phyloP scores from a whole-genome alignment of 2,329 filamentous ascomycete genomes.

The Alternaria hordeiaustralica region DNA sequence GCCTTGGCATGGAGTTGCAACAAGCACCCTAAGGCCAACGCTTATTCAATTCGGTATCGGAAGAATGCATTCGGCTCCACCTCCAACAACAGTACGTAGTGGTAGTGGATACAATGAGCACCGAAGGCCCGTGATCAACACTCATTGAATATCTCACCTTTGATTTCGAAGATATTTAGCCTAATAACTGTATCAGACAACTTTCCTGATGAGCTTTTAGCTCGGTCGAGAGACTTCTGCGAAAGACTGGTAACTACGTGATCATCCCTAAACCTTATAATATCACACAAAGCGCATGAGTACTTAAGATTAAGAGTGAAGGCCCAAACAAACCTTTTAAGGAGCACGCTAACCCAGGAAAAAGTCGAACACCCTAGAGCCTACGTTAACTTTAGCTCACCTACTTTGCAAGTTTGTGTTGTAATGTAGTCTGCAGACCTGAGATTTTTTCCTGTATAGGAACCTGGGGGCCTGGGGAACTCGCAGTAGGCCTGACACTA shows the following conservation, averaged over 20 bases:
- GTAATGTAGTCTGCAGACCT: too few relatives aligned
- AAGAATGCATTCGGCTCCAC: neutral
- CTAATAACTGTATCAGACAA: neutral
- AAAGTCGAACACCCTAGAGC: too few relatives aligned
- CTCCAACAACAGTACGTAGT: neutral
- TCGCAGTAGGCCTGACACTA: neutral
- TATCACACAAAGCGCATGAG: too few relatives aligned
- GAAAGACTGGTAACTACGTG: too few relatives aligned
- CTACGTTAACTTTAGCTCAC: too few relatives aligned
- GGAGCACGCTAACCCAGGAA: too few relatives aligned
- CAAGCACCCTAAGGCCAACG: neutral
- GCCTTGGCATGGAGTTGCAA: neutral
- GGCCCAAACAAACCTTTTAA: too few relatives aligned
- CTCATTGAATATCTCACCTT: rapidly evolving
- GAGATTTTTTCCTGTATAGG: neutral
- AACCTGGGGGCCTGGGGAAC: neutral
- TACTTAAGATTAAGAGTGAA: too few relatives aligned
- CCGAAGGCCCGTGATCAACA: neutral
- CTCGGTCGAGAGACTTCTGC: too few relatives aligned
- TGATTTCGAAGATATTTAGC: neutral
- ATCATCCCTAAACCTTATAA: too few relatives aligned
- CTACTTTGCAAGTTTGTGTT: too few relatives aligned
- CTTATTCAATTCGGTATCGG: neutral
- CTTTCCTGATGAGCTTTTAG: neutral
- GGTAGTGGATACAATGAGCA: neutral